Evolutionary conservation across 805 yeast species (phyloP), one percentile per base, ranked within the genome.

Genomic region (Middelhovenomyces tepae): DNA sequence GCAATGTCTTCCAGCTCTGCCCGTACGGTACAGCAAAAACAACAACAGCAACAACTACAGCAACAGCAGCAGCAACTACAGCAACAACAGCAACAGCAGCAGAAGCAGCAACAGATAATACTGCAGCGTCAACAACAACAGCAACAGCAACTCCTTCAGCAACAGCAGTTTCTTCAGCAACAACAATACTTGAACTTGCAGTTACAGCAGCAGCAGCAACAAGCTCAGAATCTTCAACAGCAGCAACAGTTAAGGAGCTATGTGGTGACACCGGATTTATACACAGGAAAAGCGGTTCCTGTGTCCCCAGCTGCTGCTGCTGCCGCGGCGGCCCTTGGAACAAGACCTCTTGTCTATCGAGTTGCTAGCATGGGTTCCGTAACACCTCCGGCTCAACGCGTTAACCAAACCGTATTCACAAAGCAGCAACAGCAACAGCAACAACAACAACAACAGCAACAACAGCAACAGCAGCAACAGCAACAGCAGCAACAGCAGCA

Each of bases 51-150:
- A 16, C 17, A 7, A n/a, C 19, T 15, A 5, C 29, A 26, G n/a
- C 29, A 26, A 20, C 29, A 26, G 17, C 29, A 26, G n/a, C 29
- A 26, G 19, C 29, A 26, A 13, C 29, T 16, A n/a, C 29, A 26
- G n/a, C 23, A 21, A 21, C 23, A 21, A 21, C 23, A 21, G n/a
- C 23, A 21, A 21, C 23, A 21, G n/a, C 23, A 21, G n/a, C 23
- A 21, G n/a, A 9, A 21, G 23, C 23, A 21, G 23, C 23, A 21
- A 21, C 23, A 21, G 23, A 9, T 21, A 21, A 9, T 9, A 21
- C 23, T 9, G n/a, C 23, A 21, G n/a, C 23, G n/a, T 9, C 23
- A 21, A 21, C 23, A 21, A n/a, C 23, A 21, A n/a, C 23, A 21
- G 23, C 23, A 21, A n/a, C 23, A 9, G n/a, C 23, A 21, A 21